Base-by-base conservation (phyloP, 257 asterid species). In the Vinca minor region DNA sequence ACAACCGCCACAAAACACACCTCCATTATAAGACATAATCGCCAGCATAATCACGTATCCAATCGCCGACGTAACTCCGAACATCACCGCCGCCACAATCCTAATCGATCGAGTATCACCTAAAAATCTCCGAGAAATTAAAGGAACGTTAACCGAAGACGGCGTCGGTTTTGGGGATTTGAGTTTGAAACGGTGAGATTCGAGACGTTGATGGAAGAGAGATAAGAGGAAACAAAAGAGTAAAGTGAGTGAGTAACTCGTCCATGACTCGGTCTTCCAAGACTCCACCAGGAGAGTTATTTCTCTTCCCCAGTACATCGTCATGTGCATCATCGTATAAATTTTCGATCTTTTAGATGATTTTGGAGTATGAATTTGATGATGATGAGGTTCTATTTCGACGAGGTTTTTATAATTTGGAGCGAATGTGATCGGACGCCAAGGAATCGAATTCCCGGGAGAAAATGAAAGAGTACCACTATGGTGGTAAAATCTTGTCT, bases 291-390 rank as follows among this genome's bases (percentile, higher is more conserved):
- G 66, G 71, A 76, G 71, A n/a, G 78, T 76, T 44, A 76, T 46
- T 21, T 69, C 42, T 3, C 54, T 66, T 29, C 81, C 70, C 81
- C 81, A 76, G 75, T 76, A 69, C 10, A 76, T 11, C 18, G 81
- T 76, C 78, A 69, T 69, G 59, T 73, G 81, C 81, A 76, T 76
- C 78, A 69, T 69, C 73, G 39, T 67, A n/a, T n/a, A n/a, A n/a
- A n/a, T n/a, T n/a, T n/a, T n/a, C n/a, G n/a, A n/a, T n/a, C n/a
- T n/a, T n/a, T n/a, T n/a, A n/a, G n/a, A n/a, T n/a, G n/a, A n/a
- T n/a, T n/a, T n/a, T n/a, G n/a, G n/a, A n/a, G n/a, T n/a, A n/a
- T n/a, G n/a, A n/a, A n/a, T n/a, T n/a, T n/a, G n/a, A n/a, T n/a
- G n/a, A n/a, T n/a, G n/a, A n/a, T n/a, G n/a, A n/a, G n/a, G n/a